Conservation (phyloP, 148 eudicot species). For the Silene latifolia region DNA sequence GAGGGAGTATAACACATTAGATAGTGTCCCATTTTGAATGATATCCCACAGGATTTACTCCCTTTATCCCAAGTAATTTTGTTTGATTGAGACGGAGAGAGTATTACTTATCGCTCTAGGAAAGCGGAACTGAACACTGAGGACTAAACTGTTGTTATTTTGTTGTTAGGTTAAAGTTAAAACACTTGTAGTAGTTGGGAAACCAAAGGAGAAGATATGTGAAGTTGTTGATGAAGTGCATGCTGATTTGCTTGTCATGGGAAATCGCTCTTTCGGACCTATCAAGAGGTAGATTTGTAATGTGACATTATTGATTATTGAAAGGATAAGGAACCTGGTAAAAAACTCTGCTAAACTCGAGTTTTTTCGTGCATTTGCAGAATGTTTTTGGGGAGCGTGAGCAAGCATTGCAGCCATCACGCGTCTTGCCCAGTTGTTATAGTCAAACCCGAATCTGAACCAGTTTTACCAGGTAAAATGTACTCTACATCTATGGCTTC, state of each 20-base stretch:
- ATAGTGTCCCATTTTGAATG: too few species aligned
- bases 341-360: constrained; percentile 1
- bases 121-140: neutral
- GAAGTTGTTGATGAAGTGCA: constrained; percentile 50
- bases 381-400: constrained; percentile 83
- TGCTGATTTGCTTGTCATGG: constrained; percentile 71
- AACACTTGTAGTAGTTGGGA: constrained; percentile 49
- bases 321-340: neutral
- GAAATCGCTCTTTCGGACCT: constrained; percentile 59
- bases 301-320: neutral
- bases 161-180: constrained; percentile 38
- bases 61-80: too few species aligned
- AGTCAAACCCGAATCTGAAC: constrained; percentile 41
- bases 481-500: neutral
- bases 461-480: constrained; percentile 33
- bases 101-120: too few species aligned
- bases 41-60: too few species aligned
- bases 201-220: constrained; percentile 64
- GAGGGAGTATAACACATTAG: too few species aligned
- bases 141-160: neutral
- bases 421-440: constrained; percentile 70
- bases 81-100: too few species aligned
- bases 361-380: constrained; percentile 32
- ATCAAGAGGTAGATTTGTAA: constrained; percentile 49
- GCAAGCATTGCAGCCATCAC: constrained; percentile 76